phyloP scores from a whole-genome alignment of 2,329 filamentous ascomycete species.

The Aureobasidium zeae region DNA sequence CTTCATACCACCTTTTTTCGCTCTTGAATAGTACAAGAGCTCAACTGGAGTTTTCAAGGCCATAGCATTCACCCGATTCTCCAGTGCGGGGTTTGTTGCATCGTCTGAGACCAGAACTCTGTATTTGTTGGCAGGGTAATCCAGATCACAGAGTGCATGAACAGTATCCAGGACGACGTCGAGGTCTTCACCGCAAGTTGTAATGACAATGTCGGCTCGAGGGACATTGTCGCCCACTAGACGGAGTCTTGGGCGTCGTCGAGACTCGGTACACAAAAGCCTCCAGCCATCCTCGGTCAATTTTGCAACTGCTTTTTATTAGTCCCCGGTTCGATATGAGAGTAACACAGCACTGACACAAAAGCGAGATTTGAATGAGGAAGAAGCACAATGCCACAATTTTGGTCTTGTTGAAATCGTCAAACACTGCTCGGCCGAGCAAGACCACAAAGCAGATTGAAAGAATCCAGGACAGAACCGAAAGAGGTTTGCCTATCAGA shows the following conservation, averaged over 20 bases:
- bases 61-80: conserved; percentile 29
- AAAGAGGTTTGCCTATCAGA: conserved; percentile 12
- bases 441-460: conserved; percentile 7
- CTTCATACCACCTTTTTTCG: conserved; percentile 31
- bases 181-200: conserved; percentile 37
- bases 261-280: conserved; percentile 1
- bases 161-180: conserved; percentile 35
- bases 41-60: conserved; percentile 30
- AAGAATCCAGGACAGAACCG: conserved; percentile 8
- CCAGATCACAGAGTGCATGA: conserved; percentile 30
- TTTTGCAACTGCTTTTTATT: neutral
- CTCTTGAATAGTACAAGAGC: conserved; percentile 31
- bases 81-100: conserved; percentile 28
- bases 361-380: neutral
- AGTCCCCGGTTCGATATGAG: neutral
- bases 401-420: neutral
- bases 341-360: neutral
- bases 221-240: neutral
- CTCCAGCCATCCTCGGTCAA: conserved; percentile 8
- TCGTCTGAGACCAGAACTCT: conserved; percentile 35
- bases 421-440: conserved; percentile 1
- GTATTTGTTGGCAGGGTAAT: conserved; percentile 32
- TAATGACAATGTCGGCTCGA: conserved; percentile 35
- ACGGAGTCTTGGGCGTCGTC: conserved; percentile 1
- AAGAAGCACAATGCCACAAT: conserved; percentile 8